Evolutionary conservation across 2,329 filamentous ascomycete genomes (phyloP).

Genomic region (Paramyrothecium roridum): DNA sequence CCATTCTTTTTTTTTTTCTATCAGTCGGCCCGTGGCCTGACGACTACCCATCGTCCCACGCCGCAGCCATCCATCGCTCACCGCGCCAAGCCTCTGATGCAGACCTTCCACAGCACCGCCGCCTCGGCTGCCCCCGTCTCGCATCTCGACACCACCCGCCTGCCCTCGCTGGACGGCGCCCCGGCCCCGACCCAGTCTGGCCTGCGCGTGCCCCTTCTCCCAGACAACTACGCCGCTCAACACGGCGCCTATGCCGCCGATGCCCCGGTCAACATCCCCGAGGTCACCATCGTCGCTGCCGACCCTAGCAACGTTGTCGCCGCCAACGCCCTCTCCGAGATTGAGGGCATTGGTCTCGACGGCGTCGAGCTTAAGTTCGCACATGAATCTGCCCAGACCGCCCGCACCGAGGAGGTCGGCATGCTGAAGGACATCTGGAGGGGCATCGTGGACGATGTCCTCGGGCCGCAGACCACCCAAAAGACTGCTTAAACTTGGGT

Average conservation of each 20-base stretch:
- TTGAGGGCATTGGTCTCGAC: slow-evolving; percentile 57
- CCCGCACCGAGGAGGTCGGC: slow-evolving; percentile 26
- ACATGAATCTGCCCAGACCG: slow-evolving; percentile 28
- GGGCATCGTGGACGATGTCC: slow-evolving; percentile 51
- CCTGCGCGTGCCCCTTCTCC: slow-evolving; percentile 57
- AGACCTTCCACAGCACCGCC: slow-evolving; percentile 54
- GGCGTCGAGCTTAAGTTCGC: slow-evolving; percentile 53
- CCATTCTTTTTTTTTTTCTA: background rate
- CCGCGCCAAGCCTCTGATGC: slow-evolving; percentile 57
- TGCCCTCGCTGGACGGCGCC: slow-evolving; percentile 41
- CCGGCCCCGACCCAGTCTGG: slow-evolving; percentile 27
- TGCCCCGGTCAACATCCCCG: slow-evolving; percentile 34
- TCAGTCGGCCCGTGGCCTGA: slow-evolving; percentile 35
- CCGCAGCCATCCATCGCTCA: slow-evolving; percentile 39
- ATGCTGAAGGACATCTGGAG: slow-evolving; percentile 55
- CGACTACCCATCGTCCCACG: slow-evolving; percentile 45
- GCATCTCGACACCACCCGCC: slow-evolving; percentile 50
- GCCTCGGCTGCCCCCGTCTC: slow-evolving; percentile 33
- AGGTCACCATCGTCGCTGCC: slow-evolving; percentile 54
- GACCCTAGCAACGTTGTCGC: slow-evolving; percentile 51
- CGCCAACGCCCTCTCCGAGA: slow-evolving; percentile 49
- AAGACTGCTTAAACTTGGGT: slow-evolving; percentile 8
- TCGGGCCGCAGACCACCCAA: slow-evolving; percentile 16
- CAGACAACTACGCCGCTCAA: slow-evolving; percentile 51
- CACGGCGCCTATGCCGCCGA: slow-evolving; percentile 41